phyloP scores from a whole-genome alignment of 345 rosid species.

The Punica granatum region DNA sequence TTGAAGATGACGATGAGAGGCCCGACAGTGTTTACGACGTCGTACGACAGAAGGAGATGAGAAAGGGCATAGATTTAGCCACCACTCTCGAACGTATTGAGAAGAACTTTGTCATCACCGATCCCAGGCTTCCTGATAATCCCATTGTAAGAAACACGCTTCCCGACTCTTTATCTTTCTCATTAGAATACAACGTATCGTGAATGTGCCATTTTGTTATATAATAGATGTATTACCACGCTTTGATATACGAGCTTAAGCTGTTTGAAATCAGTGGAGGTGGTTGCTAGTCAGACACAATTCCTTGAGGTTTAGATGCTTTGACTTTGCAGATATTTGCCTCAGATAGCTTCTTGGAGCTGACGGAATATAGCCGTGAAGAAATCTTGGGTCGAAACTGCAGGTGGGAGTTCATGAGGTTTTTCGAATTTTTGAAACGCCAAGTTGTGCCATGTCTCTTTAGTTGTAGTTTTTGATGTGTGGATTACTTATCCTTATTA shows the following conservation, averaged over 20 bases:
- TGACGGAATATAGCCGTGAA: conserved; percentile 95
- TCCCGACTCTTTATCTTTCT: not conserved
- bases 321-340: conserved; percentile 70
- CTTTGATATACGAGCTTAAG: too few species aligned
- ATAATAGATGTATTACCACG: not conserved
- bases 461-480: not conserved
- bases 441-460: not conserved
- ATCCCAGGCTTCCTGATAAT: conserved; percentile 95
- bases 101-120: conserved; percentile 95
- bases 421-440: not conserved
- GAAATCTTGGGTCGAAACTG: conserved; percentile 94
- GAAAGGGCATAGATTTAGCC: conserved; percentile 95
- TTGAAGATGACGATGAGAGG: conserved; percentile 50
- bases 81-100: conserved; percentile 98
- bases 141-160: conserved; percentile 66
- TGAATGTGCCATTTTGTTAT: not conserved
- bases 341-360: conserved; percentile 95
- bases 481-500: not conserved
- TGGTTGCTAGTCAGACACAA: not conserved
- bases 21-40: conserved; percentile 73
- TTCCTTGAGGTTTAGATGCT: not conserved
- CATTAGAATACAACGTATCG: not conserved
- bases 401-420: conserved; percentile 43
- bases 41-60: conserved; percentile 87
- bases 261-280: not conserved